Percentiles rank a stretch among this genome's conserved stretches.
Conservation (phyloP, 1,139 yeast species). For the Yamadazyma sp. region DNA sequence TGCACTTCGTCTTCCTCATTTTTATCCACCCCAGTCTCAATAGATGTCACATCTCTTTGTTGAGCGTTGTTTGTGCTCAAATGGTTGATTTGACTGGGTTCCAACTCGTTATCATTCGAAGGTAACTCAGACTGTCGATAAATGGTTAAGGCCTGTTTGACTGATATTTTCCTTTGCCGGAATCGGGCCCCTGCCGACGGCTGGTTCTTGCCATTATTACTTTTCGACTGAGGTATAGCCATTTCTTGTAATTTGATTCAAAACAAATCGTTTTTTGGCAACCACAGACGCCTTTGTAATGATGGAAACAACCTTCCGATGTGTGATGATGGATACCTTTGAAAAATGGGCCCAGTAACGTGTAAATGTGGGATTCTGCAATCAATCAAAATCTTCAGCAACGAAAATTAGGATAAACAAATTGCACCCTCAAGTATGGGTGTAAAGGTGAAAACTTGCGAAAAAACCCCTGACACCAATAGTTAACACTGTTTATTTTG, state of each 20-base stretch:
- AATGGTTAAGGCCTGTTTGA: slow-evolving; percentile 83
- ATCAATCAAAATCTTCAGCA: neutral
- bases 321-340: neutral
- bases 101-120: slow-evolving; percentile 59
- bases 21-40: slow-evolving; percentile 98
- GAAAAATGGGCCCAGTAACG: neutral
- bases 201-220: slow-evolving; percentile 31
- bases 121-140: slow-evolving; percentile 79
- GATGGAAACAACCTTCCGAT: neutral
- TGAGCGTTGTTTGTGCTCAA: slow-evolving; percentile 40
- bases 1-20: slow-evolving; percentile 97
- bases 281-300: too few species aligned
- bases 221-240: slow-evolving; percentile 33
- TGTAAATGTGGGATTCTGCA: neutral
- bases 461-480: slow-evolving; percentile 5
- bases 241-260: slow-evolving; percentile 11
- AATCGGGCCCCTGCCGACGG: slow-evolving; percentile 64
- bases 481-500: slow-evolving; percentile 4
- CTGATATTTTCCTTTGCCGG: slow-evolving; percentile 88
- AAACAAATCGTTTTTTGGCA: too few species aligned
- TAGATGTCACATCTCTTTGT: slow-evolving; percentile 83
- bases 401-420: neutral
- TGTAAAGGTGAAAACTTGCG: slow-evolving; percentile 4
- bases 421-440: slow-evolving; percentile 4
- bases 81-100: slow-evolving; percentile 48